Evolutionary conservation across 2,329 filamentous ascomycete genomes (phyloP).

Genomic region (Periconia digitata): DNA sequence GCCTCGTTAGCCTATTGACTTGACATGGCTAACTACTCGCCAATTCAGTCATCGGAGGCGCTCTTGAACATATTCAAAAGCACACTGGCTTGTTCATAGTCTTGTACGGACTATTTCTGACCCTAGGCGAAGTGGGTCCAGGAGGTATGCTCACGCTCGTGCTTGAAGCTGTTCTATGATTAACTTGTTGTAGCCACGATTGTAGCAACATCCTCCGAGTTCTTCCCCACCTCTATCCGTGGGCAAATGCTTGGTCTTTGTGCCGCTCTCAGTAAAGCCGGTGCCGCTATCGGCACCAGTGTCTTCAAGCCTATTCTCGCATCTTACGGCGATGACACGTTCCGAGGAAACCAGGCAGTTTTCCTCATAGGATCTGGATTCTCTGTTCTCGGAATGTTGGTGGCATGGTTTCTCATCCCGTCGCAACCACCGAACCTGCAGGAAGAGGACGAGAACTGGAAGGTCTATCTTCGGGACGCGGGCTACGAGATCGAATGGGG

Average conservation of each 20-base stretch:
- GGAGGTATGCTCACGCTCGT: constrained; percentile 12
- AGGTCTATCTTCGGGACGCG: constrained; percentile 21
- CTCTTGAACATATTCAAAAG: constrained; percentile 29
- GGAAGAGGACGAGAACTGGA: constrained; percentile 33
- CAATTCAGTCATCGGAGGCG: constrained; percentile 27
- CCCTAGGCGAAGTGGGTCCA: constrained; percentile 27
- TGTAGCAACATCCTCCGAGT: constrained; percentile 24
- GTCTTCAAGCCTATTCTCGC: constrained; percentile 31
- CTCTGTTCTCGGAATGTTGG: constrained; percentile 23
- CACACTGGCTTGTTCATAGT: constrained; percentile 33
- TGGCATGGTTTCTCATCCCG: constrained; percentile 35
- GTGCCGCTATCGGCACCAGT: constrained; percentile 28
- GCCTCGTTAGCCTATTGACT: no score
- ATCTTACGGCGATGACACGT: constrained; percentile 18
- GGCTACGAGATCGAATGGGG: constrained; percentile 28
- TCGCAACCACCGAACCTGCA: constrained; percentile 23
- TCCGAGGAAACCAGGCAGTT: constrained; percentile 26
- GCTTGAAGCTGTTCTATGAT: not conserved
- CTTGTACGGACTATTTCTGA: constrained; percentile 30
- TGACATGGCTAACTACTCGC: no score
- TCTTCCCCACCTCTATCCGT: constrained; percentile 28
- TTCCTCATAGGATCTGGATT: constrained; percentile 29
- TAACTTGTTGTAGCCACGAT: constrained; percentile 10
- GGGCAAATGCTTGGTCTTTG: constrained; percentile 29
- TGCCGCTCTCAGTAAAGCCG: constrained; percentile 26